These are phyloP conservation scores for Harrya chromipes DNA, from an alignment of 768 basidiomycete species.

Conservation along the genomic window DNA sequence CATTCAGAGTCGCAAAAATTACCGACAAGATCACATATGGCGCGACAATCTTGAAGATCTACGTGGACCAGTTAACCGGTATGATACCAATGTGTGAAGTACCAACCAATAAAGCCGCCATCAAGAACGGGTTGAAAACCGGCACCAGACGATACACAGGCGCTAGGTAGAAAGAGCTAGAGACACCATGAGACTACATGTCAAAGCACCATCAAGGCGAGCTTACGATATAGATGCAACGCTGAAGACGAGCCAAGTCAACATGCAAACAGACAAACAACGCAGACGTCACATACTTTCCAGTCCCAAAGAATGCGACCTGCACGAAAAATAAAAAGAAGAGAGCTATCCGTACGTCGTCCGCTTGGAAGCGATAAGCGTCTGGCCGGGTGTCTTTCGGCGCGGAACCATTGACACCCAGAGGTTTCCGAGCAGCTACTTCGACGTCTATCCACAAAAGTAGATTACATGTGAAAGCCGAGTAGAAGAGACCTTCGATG, in stretches of 20 bases:
- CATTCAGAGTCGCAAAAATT: slow-evolving; percentile 65
- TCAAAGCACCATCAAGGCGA: not conserved
- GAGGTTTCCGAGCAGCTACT: slow-evolving; percentile 21
- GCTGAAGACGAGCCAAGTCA: slow-evolving; percentile 34
- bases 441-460: slow-evolving; percentile 70
- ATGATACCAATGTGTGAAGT: not conserved
- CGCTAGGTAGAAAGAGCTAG: slow-evolving; percentile 78
- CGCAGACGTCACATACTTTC: slow-evolving; percentile 54
- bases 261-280: not conserved
- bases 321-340: slow-evolving; percentile 89
- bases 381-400: not conserved
- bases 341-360: slow-evolving; percentile 70
- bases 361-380: slow-evolving; percentile 46
- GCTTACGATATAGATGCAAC: slow-evolving; percentile 82
- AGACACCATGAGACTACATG: not conserved
- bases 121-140: slow-evolving; percentile 81
- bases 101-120: slow-evolving; percentile 68
- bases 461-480: slow-evolving; percentile 61
- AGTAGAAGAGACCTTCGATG: slow-evolving; percentile 77
- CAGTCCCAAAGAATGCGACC: slow-evolving; percentile 81
- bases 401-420: not conserved
- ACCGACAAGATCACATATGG: slow-evolving; percentile 78
- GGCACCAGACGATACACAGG: slow-evolving; percentile 87
- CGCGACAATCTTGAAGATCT: slow-evolving; percentile 81
- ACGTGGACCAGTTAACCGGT: slow-evolving; percentile 1